A percentile compares a stretch with the other conserved stretches of the same genome.
Conservation (phyloP, 2,329 filamentous ascomycete species). For the Aspergillus fructus region DNA sequence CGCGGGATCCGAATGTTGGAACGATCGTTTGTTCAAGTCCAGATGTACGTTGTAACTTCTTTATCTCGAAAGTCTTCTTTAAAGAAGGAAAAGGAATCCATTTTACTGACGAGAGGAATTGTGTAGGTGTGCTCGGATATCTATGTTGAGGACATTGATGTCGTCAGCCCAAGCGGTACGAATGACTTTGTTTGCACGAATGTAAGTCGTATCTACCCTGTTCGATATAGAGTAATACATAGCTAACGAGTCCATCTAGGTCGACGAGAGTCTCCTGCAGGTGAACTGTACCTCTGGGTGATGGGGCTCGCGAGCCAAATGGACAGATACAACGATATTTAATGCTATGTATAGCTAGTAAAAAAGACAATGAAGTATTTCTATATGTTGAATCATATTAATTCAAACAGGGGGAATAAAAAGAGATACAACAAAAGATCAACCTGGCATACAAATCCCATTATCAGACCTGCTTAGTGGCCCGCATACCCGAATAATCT, state of each 20-base stretch:
- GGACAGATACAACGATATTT: too few relatives aligned
- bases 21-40: conserved; percentile 51
- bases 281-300: conserved; percentile 32
- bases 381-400: background rate
- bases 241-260: conserved; percentile 17
- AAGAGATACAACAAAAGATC: too few relatives aligned
- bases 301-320: too few relatives aligned
- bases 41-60: conserved; percentile 41
- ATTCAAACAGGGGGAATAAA: background rate
- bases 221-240: background rate
- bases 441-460: too few relatives aligned
- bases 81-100: background rate
- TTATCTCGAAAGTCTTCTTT: background rate
- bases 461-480: too few relatives aligned
- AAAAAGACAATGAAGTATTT: background rate
- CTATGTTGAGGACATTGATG: conserved; percentile 45
- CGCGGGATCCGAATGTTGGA: conserved; percentile 46
- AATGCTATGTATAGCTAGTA: too few relatives aligned
- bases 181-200: conserved; percentile 47
- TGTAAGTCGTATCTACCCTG: conserved; percentile 26
- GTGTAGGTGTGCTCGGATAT: conserved; percentile 48
- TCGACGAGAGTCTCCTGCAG: conserved; percentile 34
- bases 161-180: conserved; percentile 49
- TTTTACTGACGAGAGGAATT: background rate
- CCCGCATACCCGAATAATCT: too few relatives aligned